These are phyloP conservation scores for Penicillium sp. DNA, from an alignment of 2,329 filamentous ascomycete genomes.

Conservation along the genomic window DNA sequence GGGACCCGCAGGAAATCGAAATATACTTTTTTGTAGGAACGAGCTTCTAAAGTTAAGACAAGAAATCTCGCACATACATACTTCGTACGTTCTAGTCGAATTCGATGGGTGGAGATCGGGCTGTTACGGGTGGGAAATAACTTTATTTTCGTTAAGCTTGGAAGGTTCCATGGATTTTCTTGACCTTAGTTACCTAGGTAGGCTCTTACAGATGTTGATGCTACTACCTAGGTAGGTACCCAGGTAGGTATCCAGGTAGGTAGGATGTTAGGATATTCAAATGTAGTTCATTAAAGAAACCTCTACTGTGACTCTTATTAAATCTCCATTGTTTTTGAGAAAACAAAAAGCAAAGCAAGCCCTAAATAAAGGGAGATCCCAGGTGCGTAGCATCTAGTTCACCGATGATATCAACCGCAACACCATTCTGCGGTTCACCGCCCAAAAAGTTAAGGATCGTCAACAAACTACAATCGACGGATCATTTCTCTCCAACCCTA, in stretches of 20 bases:
- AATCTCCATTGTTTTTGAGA: background rate
- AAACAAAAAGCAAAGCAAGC: background rate
- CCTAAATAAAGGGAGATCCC: background rate
- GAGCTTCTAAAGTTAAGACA: background rate
- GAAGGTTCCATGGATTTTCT: background rate
- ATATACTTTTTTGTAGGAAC: background rate
- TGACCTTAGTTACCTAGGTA: no score
- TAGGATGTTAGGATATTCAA: background rate
- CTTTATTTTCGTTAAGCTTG: background rate
- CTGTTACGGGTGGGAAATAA: background rate
- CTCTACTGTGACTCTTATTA: background rate
- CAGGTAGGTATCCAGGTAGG: no score
- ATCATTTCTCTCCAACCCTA: background rate
- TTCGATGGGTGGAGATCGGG: background rate
- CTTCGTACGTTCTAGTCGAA: background rate
- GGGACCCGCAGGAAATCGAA: background rate
- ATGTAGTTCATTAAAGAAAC: background rate
- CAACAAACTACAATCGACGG: background rate
- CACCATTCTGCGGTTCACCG: background rate
- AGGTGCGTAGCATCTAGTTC: background rate
- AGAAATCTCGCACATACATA: background rate
- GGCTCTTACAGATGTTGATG: no score
- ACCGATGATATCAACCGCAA: constrained; percentile 8
- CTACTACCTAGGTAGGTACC: no score
- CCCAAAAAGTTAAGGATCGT: constrained; percentile 7